These are phyloP conservation scores for Yarrowia sp. DNA, from an alignment of 805 yeast genomes.

Conservation along the genomic window DNA sequence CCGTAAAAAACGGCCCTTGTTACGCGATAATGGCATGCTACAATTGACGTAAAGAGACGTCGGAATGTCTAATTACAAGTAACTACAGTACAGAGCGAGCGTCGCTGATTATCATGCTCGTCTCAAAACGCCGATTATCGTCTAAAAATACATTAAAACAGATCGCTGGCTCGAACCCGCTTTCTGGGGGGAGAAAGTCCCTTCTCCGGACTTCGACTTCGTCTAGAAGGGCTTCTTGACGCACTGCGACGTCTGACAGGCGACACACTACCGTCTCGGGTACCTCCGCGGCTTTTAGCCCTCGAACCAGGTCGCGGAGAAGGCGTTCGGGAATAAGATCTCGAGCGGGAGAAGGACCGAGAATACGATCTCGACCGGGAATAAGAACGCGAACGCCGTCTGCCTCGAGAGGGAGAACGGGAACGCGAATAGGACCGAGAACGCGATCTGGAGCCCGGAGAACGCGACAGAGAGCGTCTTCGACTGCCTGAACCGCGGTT, in stretches of 20 bases:
- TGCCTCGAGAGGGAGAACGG: not conserved
- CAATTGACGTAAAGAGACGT: too few relatives aligned
- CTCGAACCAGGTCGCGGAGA: slow-evolving; percentile 23
- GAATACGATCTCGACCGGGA: slow-evolving; percentile 30
- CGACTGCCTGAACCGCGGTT: not conserved
- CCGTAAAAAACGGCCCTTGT: slow-evolving; percentile 2
- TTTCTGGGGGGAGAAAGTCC: not conserved
- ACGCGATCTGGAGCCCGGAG: slow-evolving; percentile 28
- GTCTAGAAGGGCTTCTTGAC: not conserved
- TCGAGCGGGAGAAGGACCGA: not conserved
- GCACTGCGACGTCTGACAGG: not conserved
- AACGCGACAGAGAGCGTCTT: not conserved
- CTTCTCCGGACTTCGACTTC: not conserved
- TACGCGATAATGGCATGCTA: too few relatives aligned
- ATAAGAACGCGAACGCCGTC: slow-evolving; percentile 30
- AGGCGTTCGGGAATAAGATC: slow-evolving; percentile 28
- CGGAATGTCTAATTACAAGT: too few relatives aligned
- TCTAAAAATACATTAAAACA: not conserved
- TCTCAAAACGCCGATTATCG: too few relatives aligned
- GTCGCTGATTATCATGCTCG: too few relatives aligned
- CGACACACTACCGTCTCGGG: not conserved
- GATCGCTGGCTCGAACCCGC: slow-evolving; percentile 12
- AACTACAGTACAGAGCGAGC: too few relatives aligned
- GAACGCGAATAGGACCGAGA: slow-evolving; percentile 28
- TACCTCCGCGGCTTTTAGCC: not conserved